Base-by-base conservation (phyloP, 2,329 filamentous ascomycete species). In the Ceratocystis diversiconidia region DNA sequence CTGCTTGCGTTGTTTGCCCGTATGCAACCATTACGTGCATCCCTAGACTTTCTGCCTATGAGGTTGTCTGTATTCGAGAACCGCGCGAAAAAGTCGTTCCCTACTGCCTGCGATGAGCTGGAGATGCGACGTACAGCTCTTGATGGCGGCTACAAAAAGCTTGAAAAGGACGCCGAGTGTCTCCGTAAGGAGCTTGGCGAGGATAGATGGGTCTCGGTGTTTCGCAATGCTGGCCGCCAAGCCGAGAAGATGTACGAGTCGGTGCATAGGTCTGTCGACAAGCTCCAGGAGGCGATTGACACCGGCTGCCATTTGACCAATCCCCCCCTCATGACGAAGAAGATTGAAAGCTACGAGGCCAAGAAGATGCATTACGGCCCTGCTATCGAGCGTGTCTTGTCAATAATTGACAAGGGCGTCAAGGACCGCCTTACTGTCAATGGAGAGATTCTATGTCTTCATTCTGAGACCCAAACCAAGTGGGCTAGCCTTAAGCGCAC, bases 181-280 rank as follows among this genome's bases (percentile, higher is more conserved):
- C 76, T 99, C 60, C 83, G 92, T 69, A 88, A 91, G 73, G 94
- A 99, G 73, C 79, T 99, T 3, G 91, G 91, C 32, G 94, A 99
- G 73, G 94, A 99, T 72, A 86, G 91, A 66, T 99, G 94, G 94
- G 86, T 99, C 55, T 82, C 95, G 64, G 92, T 97, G 44, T 99
- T 99, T 77, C 85, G 92, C 66, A 92, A 94, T 69, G 94, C 94
- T 17, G 92, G 91, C 15, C 83, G 88, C 66, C 91, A 96, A 75
- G 92, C 94, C 3, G 85, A 94, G 70, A 96, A 96, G 77, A 96
- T 99, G 91, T 92, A 90, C 73, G 90, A 96, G 70, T 96, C 92
- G 2, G 90, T 97, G 25, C 89, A 95, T 72, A 83, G 92, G 69
- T 96, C 91, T 73, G 84, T 95, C 67, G 76, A 79, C 60, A 95